Evolutionary conservation across 768 basidiomycete species (phyloP), one percentile per base, ranked within the genome.

Genomic region (Porphyrellus cyaneotinctus): DNA sequence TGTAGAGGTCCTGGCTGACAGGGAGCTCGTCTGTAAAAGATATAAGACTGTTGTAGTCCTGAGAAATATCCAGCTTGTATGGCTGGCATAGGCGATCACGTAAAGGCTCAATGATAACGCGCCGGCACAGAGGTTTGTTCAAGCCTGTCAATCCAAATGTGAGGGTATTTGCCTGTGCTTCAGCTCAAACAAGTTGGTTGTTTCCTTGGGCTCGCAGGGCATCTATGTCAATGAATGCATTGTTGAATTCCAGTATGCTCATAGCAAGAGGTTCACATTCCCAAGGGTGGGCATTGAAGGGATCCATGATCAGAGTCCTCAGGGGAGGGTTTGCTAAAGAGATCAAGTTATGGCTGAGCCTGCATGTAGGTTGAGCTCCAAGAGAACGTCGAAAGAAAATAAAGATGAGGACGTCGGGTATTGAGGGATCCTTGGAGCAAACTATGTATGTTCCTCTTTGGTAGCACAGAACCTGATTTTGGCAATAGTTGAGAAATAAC

Each of bases 201-300:
- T 43, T 30, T n/a, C 17, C 33, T 26, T 47, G 23, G 15, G 39
- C 46, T 42, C 18, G 11, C 41, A 18, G 46, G 7, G 18, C 6
- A 18, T 53, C 18, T n/a, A 47, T 8, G 18, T 43, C 41, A 15
- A 53, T 48, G 11, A 53, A 53, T 4, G 7, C 3, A 14, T 53
- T 48, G 35, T 53, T 53, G 24, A 53, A 53, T 15, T 43, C 46
- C 17, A 53, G 26, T 6, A 53, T 9, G 12, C 52, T 53, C 26
- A 37, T 23, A 1, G 52, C 52, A 11, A 13, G 14, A 14, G 47
- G 22, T 47, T 30, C 30, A 10, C 28, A 13, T 26, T 52, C 51
- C 38, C 5, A 1, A 0, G 51, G 44, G 8, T 14, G 23, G 8
- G 18, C 44, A 0, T 46, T 38, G 4, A 52, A 52, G 10, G 44